These are phyloP conservation scores for Cicer cuneatum DNA, from an alignment of 306 rosid genomes.

Conservation along the genomic window DNA sequence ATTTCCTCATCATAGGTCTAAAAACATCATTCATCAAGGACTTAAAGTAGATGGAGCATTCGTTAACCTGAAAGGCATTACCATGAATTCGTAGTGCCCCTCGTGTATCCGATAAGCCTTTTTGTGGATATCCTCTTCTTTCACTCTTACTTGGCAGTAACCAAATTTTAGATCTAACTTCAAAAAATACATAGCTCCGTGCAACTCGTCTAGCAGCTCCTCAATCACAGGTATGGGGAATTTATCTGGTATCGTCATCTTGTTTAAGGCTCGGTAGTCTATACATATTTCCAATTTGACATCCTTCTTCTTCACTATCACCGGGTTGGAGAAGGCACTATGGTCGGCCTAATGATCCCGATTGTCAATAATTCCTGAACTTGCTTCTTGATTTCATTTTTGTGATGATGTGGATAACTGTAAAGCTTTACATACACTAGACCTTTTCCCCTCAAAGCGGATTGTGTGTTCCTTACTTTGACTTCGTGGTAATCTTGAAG, in stretches of 20 bases:
- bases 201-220: not conserved
- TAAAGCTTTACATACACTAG: no score
- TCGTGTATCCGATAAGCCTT: not conserved
- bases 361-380: no score
- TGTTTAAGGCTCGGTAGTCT: not conserved
- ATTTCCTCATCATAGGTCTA: not conserved
- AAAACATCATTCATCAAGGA: not conserved
- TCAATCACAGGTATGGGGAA: not conserved
- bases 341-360: no score
- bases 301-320: no score
- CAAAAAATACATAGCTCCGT: not conserved
- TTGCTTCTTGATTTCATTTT: no score
- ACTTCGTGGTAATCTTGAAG: no score
- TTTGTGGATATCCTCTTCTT: not conserved
- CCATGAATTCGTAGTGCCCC: not conserved
- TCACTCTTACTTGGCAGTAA: not conserved
- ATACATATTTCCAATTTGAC: not conserved
- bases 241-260: no score
- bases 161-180: not conserved
- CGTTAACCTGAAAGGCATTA: not conserved
- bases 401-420: no score
- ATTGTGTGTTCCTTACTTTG: no score
- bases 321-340: no score
- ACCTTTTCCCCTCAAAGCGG: no score
- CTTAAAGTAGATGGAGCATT: not conserved